phyloP scores from a whole-genome alignment of 2,329 filamentous ascomycete species.

The Parastagonospora avenae region DNA sequence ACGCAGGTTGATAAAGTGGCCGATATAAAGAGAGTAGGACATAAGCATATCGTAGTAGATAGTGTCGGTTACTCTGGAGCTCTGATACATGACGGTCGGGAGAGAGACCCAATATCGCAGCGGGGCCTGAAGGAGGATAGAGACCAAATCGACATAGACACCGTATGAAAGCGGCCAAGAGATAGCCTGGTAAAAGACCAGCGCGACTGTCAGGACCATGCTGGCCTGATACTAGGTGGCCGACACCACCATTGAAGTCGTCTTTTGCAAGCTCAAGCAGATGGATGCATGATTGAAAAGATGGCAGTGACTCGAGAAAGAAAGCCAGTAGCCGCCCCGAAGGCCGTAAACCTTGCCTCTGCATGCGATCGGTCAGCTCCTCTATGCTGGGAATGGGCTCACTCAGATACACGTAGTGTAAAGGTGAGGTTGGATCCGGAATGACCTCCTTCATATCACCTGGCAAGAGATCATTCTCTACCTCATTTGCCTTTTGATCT shows the following conservation, averaged over 20 bases:
- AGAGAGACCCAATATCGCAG: constrained; percentile 6
- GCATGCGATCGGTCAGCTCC: constrained; percentile 66
- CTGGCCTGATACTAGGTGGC: constrained; percentile 25
- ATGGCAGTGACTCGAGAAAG: constrained; percentile 54
- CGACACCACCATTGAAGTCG: constrained; percentile 26
- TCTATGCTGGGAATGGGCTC: constrained; percentile 64
- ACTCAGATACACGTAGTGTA: constrained; percentile 70
- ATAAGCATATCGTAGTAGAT: constrained; percentile 39
- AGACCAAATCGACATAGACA: constrained; percentile 41
- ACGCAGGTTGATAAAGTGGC: constrained; percentile 34
- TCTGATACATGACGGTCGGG: constrained; percentile 21
- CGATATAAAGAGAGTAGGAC: constrained; percentile 28
- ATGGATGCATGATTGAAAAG: constrained; percentile 23
- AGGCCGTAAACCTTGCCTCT: constrained; percentile 55
- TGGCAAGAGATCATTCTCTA: constrained; percentile 49
- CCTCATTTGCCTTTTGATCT: constrained; percentile 3
- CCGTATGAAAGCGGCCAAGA: constrained; percentile 36
- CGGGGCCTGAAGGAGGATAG: constrained; percentile 6
- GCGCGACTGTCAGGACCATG: constrained; percentile 10
- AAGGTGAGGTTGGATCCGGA: constrained; percentile 62
- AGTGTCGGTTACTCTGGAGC: constrained; percentile 25
- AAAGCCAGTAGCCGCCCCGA: constrained; percentile 58
- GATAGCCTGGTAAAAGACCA: constrained; percentile 25
- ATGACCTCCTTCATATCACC: constrained; percentile 65
- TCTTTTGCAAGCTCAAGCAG: constrained; percentile 23